A percentile compares a stretch with the other conserved stretches of the same genome.
Evolutionary conservation across 2,329 filamentous ascomycete genomes (phyloP).

Genomic region (Plectosphaerella sp.): DNA sequence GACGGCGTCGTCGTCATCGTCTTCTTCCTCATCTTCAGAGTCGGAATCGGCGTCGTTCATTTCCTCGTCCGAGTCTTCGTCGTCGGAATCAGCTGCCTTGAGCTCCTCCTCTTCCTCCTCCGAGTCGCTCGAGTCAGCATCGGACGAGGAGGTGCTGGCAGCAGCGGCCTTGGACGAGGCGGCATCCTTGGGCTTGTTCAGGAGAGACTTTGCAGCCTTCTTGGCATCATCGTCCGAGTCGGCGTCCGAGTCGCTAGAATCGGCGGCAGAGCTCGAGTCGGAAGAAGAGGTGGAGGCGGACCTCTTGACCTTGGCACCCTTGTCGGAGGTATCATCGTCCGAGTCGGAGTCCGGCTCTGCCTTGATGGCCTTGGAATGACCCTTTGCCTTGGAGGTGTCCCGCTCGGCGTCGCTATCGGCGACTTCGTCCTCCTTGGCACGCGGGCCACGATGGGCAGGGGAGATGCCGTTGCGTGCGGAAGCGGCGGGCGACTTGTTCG

Average conservation of each 20-base stretch:
- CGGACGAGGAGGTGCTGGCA: not conserved
- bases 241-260: conserved; percentile 17
- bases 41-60: conserved; percentile 11
- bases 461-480: conserved; percentile 5
- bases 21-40: conserved; percentile 17
- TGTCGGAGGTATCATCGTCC: conserved; percentile 20
- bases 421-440: conserved; percentile 31
- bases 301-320: conserved; percentile 11
- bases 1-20: conserved; percentile 27
- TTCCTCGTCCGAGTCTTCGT: conserved; percentile 11
- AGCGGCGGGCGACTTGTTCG: not conserved
- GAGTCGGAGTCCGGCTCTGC: conserved; percentile 3
- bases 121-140: not conserved
- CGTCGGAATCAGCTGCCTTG: conserved; percentile 10
- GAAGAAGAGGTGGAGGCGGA: conserved; percentile 3
- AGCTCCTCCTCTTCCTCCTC: conserved; percentile 12
- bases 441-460: conserved; percentile 11
- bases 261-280: conserved; percentile 18
- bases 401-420: conserved; percentile 37
- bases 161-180: not conserved
- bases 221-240: conserved; percentile 14
- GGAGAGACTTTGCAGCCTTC: conserved; percentile 12
- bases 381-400: conserved; percentile 16
- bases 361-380: conserved; percentile 6
- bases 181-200: conserved; percentile 1